Evolutionary conservation across 1,284 basidiomycete species (phyloP), one percentile per base, ranked within the genome.

Genomic region (Tranzscheliella williamsii): DNA sequence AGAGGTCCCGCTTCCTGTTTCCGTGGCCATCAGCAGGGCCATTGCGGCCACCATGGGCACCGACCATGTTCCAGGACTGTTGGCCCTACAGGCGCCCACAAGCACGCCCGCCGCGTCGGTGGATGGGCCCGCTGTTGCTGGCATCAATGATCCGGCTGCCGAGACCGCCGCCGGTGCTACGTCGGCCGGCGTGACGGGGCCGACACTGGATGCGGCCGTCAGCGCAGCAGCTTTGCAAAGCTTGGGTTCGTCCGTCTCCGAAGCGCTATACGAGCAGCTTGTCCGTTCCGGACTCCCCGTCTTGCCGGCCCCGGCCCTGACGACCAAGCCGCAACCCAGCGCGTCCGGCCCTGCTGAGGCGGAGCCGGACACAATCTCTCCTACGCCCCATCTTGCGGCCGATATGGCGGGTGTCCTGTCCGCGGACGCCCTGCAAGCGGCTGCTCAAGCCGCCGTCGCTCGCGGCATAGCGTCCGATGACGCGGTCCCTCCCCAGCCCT

Each of bases 361-460:
- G n/a, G n/a, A n/a, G n/a, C n/a, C n/a, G n/a, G n/a, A n/a, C n/a
- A n/a, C n/a, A n/a, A n/a, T n/a, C n/a, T n/a, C n/a, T n/a, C n/a
- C n/a, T n/a, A n/a, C n/a, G n/a, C n/a, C n/a, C n/a, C n/a, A n/a
- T n/a, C 13, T 13, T 12, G 26, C 16, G 24, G 27, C 9, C n/a
- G 12, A 34, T 18, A 18, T 17, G 32, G 17, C 32, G 8, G 8
- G 8, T 17, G 17, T 20, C 32, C 35, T 63, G 8, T 53, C 60
- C 2, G 49, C 60, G 5, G 54, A 57, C 27, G 54, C 54, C 15
- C 53, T 63, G 21, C 18, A 50, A 4, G 53, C 54, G 2, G 60
- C 60, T 6, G 60, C 60, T 9, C 60, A 63, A 24, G 60, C 60
- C 29, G 60, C 60, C 0, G 42, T 63, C 1, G 58, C 58, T 5